Evolutionary conservation across 140 eudicot species (phyloP).

Genomic region (Senecio squalidus): DNA sequence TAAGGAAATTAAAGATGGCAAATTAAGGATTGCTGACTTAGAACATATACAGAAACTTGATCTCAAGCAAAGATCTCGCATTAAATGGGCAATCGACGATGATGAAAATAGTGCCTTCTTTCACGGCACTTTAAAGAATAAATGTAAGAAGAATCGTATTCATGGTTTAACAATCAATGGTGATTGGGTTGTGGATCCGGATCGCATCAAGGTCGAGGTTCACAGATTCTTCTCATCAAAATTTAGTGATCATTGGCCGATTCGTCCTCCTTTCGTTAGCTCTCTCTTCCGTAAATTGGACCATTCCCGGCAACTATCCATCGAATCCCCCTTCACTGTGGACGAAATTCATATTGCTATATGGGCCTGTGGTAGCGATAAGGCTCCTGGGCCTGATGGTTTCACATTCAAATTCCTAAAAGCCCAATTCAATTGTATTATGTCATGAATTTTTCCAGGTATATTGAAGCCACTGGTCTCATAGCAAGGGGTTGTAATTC

Average conservation of each 20-base stretch:
- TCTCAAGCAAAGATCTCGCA: not conserved
- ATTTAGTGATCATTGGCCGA: not conserved
- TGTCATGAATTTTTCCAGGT: not conserved
- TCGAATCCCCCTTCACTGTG: not conserved
- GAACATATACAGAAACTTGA: not conserved
- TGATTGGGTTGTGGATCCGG: not conserved
- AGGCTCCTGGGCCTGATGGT: not conserved
- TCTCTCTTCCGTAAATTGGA: not conserved
- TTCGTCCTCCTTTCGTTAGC: not conserved
- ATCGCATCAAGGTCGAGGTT: not conserved
- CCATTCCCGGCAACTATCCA: not conserved
- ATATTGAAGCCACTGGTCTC: no score
- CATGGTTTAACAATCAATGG: not conserved
- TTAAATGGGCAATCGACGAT: not conserved
- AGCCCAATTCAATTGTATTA: not conserved
- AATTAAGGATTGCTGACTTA: no score
- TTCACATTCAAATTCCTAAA: no score
- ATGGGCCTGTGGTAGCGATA: not conserved
- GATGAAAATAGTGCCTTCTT: not conserved
- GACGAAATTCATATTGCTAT: not conserved
- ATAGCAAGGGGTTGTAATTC: not conserved
- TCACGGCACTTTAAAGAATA: not conserved
- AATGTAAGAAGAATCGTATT: not conserved
- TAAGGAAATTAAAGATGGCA: no score
- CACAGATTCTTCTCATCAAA: not conserved